phyloP scores from a whole-genome alignment of 2,329 filamentous ascomycete genomes.

The Cladosporium austrohemisphaericum region DNA sequence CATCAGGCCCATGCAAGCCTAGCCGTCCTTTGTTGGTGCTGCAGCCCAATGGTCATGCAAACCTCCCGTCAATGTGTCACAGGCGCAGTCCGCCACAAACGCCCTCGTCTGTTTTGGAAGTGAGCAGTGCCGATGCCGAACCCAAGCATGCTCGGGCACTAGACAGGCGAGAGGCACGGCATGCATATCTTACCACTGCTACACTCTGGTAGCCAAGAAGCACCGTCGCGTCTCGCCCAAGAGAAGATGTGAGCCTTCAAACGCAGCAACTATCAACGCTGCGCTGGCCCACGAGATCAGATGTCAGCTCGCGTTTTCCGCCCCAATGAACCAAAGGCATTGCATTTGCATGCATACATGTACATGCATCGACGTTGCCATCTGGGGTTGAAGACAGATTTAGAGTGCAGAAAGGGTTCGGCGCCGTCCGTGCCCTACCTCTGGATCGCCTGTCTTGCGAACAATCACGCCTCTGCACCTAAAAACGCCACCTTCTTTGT shows the following conservation, averaged over 20 bases:
- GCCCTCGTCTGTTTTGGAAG: constrained; percentile 12
- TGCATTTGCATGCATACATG: not conserved
- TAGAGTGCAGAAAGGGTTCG: not conserved
- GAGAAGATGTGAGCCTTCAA: constrained; percentile 3
- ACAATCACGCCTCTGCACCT: not conserved
- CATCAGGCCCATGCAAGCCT: constrained; percentile 15
- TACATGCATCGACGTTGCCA: not conserved
- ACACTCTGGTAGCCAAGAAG: too few relatives aligned
- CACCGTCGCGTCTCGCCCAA: too few relatives aligned
- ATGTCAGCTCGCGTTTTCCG: constrained; percentile 1
- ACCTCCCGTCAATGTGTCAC: constrained; percentile 11
- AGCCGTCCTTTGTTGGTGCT: constrained; percentile 11
- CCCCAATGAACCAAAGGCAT: too few relatives aligned
- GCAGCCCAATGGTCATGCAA: constrained; percentile 15
- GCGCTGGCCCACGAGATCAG: not conserved
- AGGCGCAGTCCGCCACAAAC: constrained; percentile 15
- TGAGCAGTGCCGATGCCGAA: not conserved
- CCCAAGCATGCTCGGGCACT: constrained; percentile 6
- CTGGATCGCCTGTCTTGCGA: not conserved
- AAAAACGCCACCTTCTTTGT: constrained; percentile 3
- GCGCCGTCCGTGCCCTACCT: not conserved
- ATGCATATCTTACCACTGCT: not conserved
- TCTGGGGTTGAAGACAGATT: constrained; percentile 8
- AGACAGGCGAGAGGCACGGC: not conserved
- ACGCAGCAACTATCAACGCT: not conserved